These are phyloP conservation scores for Xylariaceae sp. DNA, from an alignment of 2,329 filamentous ascomycete genomes.

Conservation along the genomic window DNA sequence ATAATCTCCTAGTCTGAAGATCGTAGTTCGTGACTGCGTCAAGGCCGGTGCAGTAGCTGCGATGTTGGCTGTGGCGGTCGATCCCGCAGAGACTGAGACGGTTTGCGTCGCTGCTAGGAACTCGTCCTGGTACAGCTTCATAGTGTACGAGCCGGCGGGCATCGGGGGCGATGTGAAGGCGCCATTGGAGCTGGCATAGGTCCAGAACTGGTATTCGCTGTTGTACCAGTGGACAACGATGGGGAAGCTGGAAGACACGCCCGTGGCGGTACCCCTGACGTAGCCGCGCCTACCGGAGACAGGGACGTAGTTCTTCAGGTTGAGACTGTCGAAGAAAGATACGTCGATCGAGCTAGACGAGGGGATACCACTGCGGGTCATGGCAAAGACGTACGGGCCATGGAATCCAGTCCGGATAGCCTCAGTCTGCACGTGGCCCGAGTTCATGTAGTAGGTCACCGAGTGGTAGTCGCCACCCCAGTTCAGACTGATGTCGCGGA, in stretches of 20 bases:
- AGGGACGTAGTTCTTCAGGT: constrained; percentile 48
- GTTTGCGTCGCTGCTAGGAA: constrained; percentile 43
- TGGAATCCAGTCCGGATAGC: constrained; percentile 50
- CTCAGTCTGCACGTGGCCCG: constrained; percentile 51
- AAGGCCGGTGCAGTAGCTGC: constrained; percentile 32
- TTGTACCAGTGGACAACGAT: constrained; percentile 56
- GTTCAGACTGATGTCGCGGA: constrained; percentile 51
- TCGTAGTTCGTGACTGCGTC: constrained; percentile 37
- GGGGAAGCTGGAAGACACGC: constrained; percentile 41
- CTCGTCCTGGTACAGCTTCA: constrained; percentile 53
- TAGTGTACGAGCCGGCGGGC: constrained; percentile 56
- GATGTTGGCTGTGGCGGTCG: constrained; percentile 43
- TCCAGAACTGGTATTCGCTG: constrained; percentile 52
- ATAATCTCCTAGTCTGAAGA: constrained; percentile 53
- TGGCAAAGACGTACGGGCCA: constrained; percentile 53
- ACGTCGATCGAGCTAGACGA: constrained; percentile 40
- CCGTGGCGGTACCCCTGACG: constrained; percentile 49
- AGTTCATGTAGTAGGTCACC: constrained; percentile 59
- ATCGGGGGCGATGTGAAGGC: constrained; percentile 52
- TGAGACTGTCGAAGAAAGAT: constrained; percentile 49
- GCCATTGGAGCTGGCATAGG: constrained; percentile 41
- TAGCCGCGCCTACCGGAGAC: constrained; percentile 41
- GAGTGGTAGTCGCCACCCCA: constrained; percentile 45
- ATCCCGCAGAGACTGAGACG: constrained; percentile 42
- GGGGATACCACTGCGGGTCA: constrained; percentile 47